Conservation (phyloP, 2,329 filamentous ascomycete species). For the Cladobotryum mycophilum region DNA sequence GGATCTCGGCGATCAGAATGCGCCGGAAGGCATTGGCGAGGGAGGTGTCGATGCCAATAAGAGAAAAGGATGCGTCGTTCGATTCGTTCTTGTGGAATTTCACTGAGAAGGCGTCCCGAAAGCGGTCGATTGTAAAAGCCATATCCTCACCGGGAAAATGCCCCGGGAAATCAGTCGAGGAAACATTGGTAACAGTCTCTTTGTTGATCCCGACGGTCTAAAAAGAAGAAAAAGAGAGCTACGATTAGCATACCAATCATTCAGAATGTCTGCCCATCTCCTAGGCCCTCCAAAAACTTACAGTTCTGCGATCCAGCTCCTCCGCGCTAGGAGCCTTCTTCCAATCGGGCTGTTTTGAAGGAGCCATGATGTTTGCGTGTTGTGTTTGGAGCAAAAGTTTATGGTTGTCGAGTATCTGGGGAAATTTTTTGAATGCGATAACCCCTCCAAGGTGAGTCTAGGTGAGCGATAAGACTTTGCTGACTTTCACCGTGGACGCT, state of each 20-base stretch:
- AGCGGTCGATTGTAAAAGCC: constrained; percentile 68
- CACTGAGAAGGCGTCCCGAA: constrained; percentile 64
- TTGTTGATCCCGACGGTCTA: constrained; percentile 81
- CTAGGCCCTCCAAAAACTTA: constrained; percentile 26
- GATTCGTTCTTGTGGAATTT: constrained; percentile 78
- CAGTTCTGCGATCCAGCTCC: constrained; percentile 57
- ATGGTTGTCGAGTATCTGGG: constrained; percentile 9
- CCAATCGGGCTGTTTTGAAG: constrained; percentile 29
- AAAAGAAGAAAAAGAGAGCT: not conserved
- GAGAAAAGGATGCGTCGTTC: constrained; percentile 77
- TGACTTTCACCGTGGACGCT: not conserved
- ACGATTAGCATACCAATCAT: not conserved
- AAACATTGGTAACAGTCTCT: constrained; percentile 85
- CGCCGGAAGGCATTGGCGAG: constrained; percentile 96
- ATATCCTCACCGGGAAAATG: constrained; percentile 87
- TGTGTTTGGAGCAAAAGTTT: constrained; percentile 3
- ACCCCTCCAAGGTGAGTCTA: constrained; percentile 22
- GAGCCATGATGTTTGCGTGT: constrained; percentile 22
- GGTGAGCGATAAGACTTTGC: constrained; percentile 9
- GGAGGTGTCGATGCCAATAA: constrained; percentile 85
- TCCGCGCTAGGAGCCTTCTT: constrained; percentile 40
- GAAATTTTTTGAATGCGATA: constrained; percentile 23
- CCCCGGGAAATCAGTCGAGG: constrained; percentile 85
- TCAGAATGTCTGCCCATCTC: too few relatives aligned
- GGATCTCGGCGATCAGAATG: constrained; percentile 90